phyloP scores from a whole-genome alignment of 2,329 filamentous ascomycete species.

The Microsporum audouinii region DNA sequence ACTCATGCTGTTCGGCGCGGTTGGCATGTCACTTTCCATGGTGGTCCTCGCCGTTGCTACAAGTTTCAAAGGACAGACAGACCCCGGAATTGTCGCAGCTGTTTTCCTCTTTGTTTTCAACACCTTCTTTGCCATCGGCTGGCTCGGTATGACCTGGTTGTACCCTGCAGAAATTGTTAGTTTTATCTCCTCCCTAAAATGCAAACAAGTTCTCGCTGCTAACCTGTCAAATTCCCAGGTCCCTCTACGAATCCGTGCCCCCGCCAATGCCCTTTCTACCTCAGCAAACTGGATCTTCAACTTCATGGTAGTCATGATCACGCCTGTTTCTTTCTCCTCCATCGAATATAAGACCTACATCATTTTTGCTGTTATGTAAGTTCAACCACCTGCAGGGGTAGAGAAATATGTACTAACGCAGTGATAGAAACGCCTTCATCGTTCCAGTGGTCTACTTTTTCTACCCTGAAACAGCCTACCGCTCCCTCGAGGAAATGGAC shows the following conservation, averaged over 20 bases:
- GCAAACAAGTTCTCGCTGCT: background rate
- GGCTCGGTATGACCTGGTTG: conserved; percentile 52
- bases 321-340: conserved; percentile 47
- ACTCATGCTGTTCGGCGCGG: conserved; percentile 60
- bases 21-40: conserved; percentile 56
- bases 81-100: conserved; percentile 34
- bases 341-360: conserved; percentile 47
- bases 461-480: conserved; percentile 50
- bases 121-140: conserved; percentile 49
- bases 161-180: conserved; percentile 51
- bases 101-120: conserved; percentile 53
- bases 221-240: conserved; percentile 15
- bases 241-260: conserved; percentile 36
- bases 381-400: background rate
- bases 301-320: conserved; percentile 57
- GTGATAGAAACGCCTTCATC: conserved; percentile 41
- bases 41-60: conserved; percentile 41
- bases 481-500: conserved; percentile 58
- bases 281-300: conserved; percentile 51
- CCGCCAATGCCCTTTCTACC: conserved; percentile 53
- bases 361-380: conserved; percentile 45
- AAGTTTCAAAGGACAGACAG: conserved; percentile 26
- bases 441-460: conserved; percentile 49
- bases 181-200: background rate
- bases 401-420: conserved; percentile 7